Evolutionary conservation across 2,329 filamentous ascomycete species (phyloP).

Genomic region (Exophiala dermatitidis): DNA sequence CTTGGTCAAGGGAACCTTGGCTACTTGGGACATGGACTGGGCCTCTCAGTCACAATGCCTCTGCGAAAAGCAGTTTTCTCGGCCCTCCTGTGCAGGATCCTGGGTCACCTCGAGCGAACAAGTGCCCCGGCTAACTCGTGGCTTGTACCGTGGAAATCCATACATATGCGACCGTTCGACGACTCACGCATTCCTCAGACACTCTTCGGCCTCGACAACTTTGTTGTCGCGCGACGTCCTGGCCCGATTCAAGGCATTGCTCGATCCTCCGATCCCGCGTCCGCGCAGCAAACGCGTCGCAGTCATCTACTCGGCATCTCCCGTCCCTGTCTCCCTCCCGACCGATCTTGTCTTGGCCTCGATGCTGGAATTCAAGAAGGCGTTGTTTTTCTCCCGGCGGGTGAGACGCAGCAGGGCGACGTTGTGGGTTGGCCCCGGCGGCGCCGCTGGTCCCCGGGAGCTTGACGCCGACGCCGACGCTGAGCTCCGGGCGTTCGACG

Average conservation of each 20-base stretch:
- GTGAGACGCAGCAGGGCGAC: conserved; percentile 37
- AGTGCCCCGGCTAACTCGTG: conserved; percentile 3
- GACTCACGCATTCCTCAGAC: not conserved
- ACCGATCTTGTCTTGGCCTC: conserved; percentile 30
- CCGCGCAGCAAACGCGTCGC: conserved; percentile 36
- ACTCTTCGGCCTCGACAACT: conserved; percentile 29
- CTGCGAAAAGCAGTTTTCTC: conserved; percentile 39
- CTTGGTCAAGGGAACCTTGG: conserved; percentile 35
- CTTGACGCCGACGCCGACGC: conserved; percentile 31
- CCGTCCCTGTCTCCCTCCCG: conserved; percentile 29
- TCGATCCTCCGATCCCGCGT: conserved; percentile 25
- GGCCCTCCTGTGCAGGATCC: conserved; percentile 29
- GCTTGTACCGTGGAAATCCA: not conserved
- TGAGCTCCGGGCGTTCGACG: conserved; percentile 36
- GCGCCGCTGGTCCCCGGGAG: conserved; percentile 35
- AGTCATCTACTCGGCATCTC: conserved; percentile 33
- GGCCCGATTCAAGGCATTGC: conserved; percentile 29
- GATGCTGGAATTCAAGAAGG: conserved; percentile 37
- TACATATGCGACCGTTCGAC: not conserved
- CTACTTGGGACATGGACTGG: conserved; percentile 35
- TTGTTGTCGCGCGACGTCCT: conserved; percentile 19
- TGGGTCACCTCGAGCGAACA: conserved; percentile 28
- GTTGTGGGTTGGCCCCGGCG: conserved; percentile 38
- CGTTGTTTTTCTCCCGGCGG: conserved; percentile 28
- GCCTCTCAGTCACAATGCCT: conserved; percentile 31